Evolutionary conservation across 495 filamentous ascomycete species (phyloP).

Genomic region (Symbiotaphrina buchneri): DNA sequence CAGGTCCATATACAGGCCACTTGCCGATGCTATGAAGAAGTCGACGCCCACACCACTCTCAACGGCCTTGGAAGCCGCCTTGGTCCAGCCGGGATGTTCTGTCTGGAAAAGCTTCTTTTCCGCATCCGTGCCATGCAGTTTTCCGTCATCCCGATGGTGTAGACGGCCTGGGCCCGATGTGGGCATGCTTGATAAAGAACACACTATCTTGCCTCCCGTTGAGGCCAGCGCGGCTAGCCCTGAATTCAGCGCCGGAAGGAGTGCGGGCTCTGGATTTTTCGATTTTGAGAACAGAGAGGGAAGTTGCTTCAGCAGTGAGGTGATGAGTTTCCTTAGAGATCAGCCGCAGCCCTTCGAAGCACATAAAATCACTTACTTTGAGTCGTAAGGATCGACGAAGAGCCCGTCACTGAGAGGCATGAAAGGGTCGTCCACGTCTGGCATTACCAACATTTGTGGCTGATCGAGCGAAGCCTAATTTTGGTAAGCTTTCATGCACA

Average conservation of each 20-base stretch:
- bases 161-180: constrained; percentile 78
- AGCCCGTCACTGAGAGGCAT: constrained; percentile 78
- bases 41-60: constrained; percentile 74
- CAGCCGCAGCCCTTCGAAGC: not conserved
- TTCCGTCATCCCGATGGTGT: constrained; percentile 67
- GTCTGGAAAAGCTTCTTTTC: constrained; percentile 86
- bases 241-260: constrained; percentile 65
- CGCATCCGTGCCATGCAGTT: constrained; percentile 64
- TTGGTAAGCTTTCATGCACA: constrained; percentile 2
- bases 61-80: constrained; percentile 69
- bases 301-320: constrained; percentile 54
- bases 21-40: constrained; percentile 81
- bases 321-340: constrained; percentile 54
- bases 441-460: constrained; percentile 97
- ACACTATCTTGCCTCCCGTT: constrained; percentile 86
- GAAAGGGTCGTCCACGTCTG: constrained; percentile 93
- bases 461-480: constrained; percentile 48
- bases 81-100: constrained; percentile 67
- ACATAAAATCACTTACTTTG: constrained; percentile 32
- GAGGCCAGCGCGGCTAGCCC: constrained; percentile 57
- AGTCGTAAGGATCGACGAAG: constrained; percentile 91
- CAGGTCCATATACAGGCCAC: constrained; percentile 79
- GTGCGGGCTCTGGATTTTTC: constrained; percentile 72
- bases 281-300: constrained; percentile 67
- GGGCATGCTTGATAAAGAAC: constrained; percentile 60